Percentiles rank a stretch among this genome's conserved stretches.
phyloP scores from a whole-genome alignment of 768 basidiomycete species.

The Panaeolus papilionaceus region DNA sequence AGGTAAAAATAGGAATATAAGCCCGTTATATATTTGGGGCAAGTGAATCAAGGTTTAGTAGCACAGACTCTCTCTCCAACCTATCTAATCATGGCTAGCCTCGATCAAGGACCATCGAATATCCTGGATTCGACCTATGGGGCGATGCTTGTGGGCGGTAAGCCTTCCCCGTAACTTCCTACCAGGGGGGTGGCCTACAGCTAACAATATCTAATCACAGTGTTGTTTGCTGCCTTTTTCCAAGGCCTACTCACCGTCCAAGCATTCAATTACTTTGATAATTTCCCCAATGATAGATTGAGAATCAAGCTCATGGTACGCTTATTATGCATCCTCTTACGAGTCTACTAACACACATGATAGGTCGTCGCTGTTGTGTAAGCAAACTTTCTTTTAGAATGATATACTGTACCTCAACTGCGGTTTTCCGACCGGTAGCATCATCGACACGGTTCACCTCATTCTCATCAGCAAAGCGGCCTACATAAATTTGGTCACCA shows the following conservation, averaged over 20 bases:
- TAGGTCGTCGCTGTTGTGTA: background rate
- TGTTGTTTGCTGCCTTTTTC: background rate
- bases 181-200: too few species aligned
- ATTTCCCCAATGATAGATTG: background rate
- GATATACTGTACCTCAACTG: too few species aligned
- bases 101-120: background rate
- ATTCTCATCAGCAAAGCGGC: background rate
- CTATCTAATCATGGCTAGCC: background rate
- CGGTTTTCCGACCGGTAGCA: background rate
- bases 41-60: background rate
- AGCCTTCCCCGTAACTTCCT: too few species aligned
- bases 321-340: too few species aligned
- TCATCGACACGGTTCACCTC: background rate
- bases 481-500: background rate
- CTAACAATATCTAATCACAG: background rate
- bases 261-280: background rate
- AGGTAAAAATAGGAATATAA: too few species aligned
- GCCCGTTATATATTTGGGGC: too few species aligned
- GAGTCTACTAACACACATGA: background rate
- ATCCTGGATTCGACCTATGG: background rate
- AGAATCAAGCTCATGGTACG: background rate
- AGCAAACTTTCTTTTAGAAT: background rate
- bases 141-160: conserved; percentile 1
- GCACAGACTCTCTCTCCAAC: background rate
- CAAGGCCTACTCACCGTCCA: background rate